Base-by-base conservation (phyloP, 2,329 filamentous ascomycete genomes). In the Sporothrix schenckii region DNA sequence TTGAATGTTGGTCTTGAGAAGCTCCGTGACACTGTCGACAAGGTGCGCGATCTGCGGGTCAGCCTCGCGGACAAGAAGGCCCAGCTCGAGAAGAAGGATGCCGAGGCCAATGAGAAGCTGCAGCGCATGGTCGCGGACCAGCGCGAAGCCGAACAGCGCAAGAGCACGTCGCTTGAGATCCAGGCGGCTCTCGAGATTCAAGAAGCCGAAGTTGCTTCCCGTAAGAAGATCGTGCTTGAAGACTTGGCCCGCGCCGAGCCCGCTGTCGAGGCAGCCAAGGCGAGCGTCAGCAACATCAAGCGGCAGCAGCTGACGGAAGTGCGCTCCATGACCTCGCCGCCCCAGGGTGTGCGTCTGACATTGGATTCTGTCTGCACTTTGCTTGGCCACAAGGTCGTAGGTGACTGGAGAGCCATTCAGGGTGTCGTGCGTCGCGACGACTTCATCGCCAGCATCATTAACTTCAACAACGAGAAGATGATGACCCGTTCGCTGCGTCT, bases 271-370 rank as follows among this genome's bases (percentile, higher is more conserved):
- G 93, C 97, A 80, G 95, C 95, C 65, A 92, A 95, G 83, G 92
- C 93, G 79, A 97, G 94, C 81, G 96, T 99, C 80, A 95, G 92
- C 83, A 97, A 96, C 84, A 99, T 99, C 84, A 99, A 98, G 84
- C 89, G 92, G 78, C 93, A 97, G 79, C 95, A 99, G 80, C 86
- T 99, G 74, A 97, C 94, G 14, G 95, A 99, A 88, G 94, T 99
- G 66, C 89, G 95, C 78, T 97, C 94, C 74, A 98, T 99, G 95
- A 89, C 90, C 74, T 96, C 93, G 76, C 95, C 95, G 7, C 95
- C 95, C 10, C 86, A 89, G 75, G 93, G 93, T 84, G 96, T 99
- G 75, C 91, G 93, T 77, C 88, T 98, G 75, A 93, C 95, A 2
- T 86, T 99, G 71, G 94, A 98, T 78, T 92, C 95, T n/a, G 96